Conservation (phyloP, 2,329 filamentous ascomycete species). For the Podosphaera fusca region DNA sequence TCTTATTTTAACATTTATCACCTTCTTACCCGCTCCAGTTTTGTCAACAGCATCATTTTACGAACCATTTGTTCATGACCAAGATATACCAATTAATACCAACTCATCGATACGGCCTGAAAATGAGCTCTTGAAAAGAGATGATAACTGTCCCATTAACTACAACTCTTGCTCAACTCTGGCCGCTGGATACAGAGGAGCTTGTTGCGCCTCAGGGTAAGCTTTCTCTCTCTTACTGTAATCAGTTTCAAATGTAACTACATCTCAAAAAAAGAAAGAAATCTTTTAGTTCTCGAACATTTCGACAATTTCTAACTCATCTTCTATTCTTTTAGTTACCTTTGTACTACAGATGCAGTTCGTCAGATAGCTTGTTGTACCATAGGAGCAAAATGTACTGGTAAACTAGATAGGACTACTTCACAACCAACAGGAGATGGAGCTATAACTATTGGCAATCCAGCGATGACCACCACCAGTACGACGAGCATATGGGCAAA, state of each 20-base stretch:
- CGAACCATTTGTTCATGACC: background rate
- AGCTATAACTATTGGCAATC: conserved; percentile 3
- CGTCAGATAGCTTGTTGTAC: conserved; percentile 16
- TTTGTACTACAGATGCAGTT: conserved; percentile 10
- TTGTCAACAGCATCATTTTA: background rate
- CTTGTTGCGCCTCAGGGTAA: conserved; percentile 14
- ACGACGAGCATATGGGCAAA: conserved; percentile 4
- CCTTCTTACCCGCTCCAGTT: background rate
- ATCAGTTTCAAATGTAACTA: no score
- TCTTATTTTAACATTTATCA: background rate
- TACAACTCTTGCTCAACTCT: conserved; percentile 15
- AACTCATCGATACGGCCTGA: conserved; percentile 4
- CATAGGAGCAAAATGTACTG: conserved; percentile 15
- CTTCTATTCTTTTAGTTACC: background rate
- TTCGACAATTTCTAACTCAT: background rate
- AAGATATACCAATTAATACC: background rate
- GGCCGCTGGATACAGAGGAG: conserved; percentile 9
- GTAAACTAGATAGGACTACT: conserved; percentile 8
- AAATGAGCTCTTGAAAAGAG: conserved; percentile 12
- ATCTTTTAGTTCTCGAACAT: background rate
- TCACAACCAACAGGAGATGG: conserved; percentile 4
- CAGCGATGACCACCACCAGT: conserved; percentile 4
- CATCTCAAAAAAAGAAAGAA: no score
- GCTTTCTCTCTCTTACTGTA: conserved; percentile 5
- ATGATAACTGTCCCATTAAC: conserved; percentile 13